Evolutionary conservation across 129 eudicot species (phyloP).

Genomic region (Pseudognaphalium luteoalbum): DNA sequence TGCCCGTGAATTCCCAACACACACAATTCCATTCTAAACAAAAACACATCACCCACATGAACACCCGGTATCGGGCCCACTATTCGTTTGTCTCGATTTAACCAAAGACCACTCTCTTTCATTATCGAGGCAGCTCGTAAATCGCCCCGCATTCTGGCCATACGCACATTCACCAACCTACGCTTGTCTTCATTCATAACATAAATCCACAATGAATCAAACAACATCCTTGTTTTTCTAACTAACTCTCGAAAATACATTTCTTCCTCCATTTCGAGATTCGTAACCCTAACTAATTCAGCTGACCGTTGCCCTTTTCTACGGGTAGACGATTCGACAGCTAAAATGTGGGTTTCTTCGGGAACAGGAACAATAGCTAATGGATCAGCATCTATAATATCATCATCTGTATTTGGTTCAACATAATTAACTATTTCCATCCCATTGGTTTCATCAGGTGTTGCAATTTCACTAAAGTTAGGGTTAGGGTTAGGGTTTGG

Average conservation of each 20-base stretch:
- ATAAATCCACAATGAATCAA: conserved; percentile 40
- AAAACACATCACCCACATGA: conserved; percentile 61
- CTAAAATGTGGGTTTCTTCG: conserved; percentile 12
- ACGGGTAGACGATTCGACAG: conserved; percentile 20
- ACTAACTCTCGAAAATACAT: conserved; percentile 43
- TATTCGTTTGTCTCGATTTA: conserved; percentile 61
- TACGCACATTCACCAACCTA: neutral
- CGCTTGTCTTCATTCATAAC: conserved; percentile 34
- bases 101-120: conserved; percentile 56
- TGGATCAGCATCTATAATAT: conserved; percentile 19
- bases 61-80: conserved; percentile 71
- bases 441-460: conserved; percentile 24
- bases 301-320: conserved; percentile 41
- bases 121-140: conserved; percentile 45
- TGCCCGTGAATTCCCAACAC: conserved; percentile 72
- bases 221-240: conserved; percentile 45
- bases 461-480: neutral
- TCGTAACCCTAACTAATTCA: conserved; percentile 62
- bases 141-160: conserved; percentile 43
- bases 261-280: conserved; percentile 42
- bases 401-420: conserved; percentile 8
- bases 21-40: conserved; percentile 58
- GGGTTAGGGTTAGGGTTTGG: conserved; percentile 29
- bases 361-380: conserved; percentile 38
- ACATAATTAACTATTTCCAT: conserved; percentile 25